phyloP scores from a whole-genome alignment of 257 asterid genomes.

The Plectranthus barbatus region DNA sequence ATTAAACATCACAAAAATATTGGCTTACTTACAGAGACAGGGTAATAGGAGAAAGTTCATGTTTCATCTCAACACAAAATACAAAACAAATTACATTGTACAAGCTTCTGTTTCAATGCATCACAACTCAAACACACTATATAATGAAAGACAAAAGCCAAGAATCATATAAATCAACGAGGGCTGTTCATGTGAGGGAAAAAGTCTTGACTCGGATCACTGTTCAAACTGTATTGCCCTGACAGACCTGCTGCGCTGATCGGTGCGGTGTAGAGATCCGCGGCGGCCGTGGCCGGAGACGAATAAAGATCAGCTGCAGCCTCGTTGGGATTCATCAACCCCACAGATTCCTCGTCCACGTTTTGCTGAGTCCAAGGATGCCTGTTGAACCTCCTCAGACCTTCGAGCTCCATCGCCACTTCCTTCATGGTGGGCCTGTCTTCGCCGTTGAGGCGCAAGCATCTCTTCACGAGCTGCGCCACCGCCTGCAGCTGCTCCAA shows the following conservation, averaged over 20 bases:
- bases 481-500: slow-evolving; percentile 43
- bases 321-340: not conserved
- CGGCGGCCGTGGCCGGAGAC: not conserved
- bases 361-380: slow-evolving; percentile 15
- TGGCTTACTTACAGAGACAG: too few species aligned
- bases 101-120: too few species aligned
- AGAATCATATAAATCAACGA: slow-evolving; percentile 11
- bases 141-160: not conserved
- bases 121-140: too few species aligned
- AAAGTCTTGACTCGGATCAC: slow-evolving; percentile 12
- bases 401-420: slow-evolving; percentile 65
- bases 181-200: slow-evolving; percentile 27
- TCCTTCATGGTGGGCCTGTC: slow-evolving; percentile 81
- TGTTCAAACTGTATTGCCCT: slow-evolving; percentile 31
- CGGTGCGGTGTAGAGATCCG: slow-evolving; percentile 39
- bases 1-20: too few species aligned
- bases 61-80: too few species aligned
- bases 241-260: slow-evolving; percentile 14
- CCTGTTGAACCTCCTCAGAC: slow-evolving; percentile 35
- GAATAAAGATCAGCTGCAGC: not conserved
- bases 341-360: not conserved
- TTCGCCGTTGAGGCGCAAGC: slow-evolving; percentile 37
- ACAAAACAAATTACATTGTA: too few species aligned
- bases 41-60: too few species aligned
- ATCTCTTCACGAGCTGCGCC: slow-evolving; percentile 45